Percentiles rank a stretch among this genome's conserved stretches.
Evolutionary conservation across 345 rosid species (phyloP).

Genomic region (Mercurialis annua): DNA sequence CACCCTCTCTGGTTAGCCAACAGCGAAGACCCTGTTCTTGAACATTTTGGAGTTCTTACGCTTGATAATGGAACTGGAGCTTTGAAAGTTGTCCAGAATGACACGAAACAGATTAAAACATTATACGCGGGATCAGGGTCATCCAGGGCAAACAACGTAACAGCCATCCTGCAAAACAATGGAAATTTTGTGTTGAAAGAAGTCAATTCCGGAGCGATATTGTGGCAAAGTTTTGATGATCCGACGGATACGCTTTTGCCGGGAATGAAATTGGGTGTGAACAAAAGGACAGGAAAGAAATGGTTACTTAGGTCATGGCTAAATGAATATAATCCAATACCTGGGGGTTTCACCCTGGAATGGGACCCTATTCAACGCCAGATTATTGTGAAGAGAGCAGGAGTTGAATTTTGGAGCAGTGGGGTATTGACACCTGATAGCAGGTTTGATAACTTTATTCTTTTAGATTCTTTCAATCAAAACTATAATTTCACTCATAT

Average conservation of each 20-base stretch:
- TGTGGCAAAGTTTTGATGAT: constrained; percentile 21
- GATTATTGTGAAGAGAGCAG: background rate
- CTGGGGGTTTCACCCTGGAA: constrained; percentile 13
- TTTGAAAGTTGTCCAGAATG: background rate
- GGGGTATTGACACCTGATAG: background rate
- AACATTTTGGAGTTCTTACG: background rate
- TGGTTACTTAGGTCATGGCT: constrained; percentile 2
- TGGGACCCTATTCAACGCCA: constrained; percentile 5
- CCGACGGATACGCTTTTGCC: constrained; percentile 14
- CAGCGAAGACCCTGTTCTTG: background rate
- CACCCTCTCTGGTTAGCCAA: constrained; percentile 2
- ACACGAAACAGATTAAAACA: background rate
- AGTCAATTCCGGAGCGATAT: background rate
- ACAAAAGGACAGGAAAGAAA: background rate
- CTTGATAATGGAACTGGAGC: background rate
- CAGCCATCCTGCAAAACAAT: constrained; percentile 2
- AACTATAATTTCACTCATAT: background rate
- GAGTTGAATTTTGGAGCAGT: constrained; percentile 8
- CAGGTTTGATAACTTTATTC: background rate
- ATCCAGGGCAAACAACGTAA: background rate
- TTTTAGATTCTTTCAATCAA: background rate
- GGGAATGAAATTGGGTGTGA: constrained; percentile 16
- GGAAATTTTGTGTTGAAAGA: constrained; percentile 14
- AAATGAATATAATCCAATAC: background rate
- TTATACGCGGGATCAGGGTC: background rate